Evolutionary conservation across 176 grass and related monocot genomes (phyloP).

Genomic region (Juncus inflexus): DNA sequence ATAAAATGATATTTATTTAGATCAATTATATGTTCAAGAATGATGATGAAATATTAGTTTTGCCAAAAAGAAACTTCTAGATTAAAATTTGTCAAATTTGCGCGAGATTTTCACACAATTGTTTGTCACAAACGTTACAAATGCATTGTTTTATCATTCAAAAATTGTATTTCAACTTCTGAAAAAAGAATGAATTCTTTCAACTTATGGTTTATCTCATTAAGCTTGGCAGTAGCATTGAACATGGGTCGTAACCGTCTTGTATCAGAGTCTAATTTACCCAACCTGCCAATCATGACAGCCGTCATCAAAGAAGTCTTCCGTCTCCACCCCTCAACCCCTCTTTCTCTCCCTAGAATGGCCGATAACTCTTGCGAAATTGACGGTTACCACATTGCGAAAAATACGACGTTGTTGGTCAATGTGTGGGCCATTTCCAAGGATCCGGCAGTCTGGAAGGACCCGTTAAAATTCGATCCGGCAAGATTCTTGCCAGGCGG

Average conservation of each 20-base stretch:
- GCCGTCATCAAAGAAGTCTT: constrained; percentile 62
- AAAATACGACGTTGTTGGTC: constrained; percentile 36
- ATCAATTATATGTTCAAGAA: no score
- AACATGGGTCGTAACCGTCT: constrained; percentile 42
- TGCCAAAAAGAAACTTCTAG: no score
- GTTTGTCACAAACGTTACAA: no score
- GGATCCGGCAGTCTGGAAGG: constrained; percentile 38
- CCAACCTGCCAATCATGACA: constrained; percentile 35
- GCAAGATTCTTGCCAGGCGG: constrained; percentile 40
- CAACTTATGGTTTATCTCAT: no score
- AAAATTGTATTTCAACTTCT: no score
- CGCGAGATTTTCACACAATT: no score
- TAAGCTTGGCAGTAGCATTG: no score
- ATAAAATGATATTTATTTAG: no score
- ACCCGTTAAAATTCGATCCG: constrained; percentile 37
- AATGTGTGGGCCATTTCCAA: constrained; percentile 70
- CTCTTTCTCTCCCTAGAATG: constrained; percentile 56
- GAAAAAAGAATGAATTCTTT: no score
- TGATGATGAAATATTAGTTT: no score
- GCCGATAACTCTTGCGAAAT: constrained; percentile 46
- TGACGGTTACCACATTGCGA: constrained; percentile 35
- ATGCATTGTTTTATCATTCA: no score
- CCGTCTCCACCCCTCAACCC: constrained; percentile 59
- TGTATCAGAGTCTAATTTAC: constrained; percentile 46
- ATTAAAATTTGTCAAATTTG: no score